These are phyloP conservation scores for Barnettozyma vustinii DNA, from an alignment of 805 yeast genomes.

Conservation along the genomic window DNA sequence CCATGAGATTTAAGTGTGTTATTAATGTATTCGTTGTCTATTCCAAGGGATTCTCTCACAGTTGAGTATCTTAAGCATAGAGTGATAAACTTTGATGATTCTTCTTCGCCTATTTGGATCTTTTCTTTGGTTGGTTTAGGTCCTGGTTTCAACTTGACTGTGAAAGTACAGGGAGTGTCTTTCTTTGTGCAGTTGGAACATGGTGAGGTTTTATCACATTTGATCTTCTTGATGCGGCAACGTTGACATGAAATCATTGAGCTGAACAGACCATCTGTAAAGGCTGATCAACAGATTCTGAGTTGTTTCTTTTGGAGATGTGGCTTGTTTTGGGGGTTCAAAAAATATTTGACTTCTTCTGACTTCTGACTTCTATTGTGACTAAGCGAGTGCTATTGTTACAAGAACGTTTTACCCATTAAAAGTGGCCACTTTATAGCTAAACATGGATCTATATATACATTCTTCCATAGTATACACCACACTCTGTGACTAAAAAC, in stretches of 20 bases:
- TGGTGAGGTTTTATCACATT: neutral
- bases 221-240: neutral
- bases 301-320: no score
- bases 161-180: neutral
- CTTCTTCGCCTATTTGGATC: neutral
- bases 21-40: neutral
- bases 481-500: no score
- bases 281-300: neutral
- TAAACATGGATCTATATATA: no score
- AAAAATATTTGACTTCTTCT: no score
- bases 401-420: no score
- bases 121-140: neutral
- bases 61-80: neutral
- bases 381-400: no score
- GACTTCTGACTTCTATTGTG: no score
- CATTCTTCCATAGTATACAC: no score
- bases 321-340: no score
- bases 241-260: neutral
- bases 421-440: no score
- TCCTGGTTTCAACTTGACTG: neutral
- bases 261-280: neutral
- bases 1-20: neutral
- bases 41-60: neutral
- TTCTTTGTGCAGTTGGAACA: neutral
- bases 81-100: neutral